Evolutionary conservation across 2,329 filamentous ascomycete genomes (phyloP), one percentile per base, ranked within the genome.

Genomic region (Beauveria pseudobassiana): DNA sequence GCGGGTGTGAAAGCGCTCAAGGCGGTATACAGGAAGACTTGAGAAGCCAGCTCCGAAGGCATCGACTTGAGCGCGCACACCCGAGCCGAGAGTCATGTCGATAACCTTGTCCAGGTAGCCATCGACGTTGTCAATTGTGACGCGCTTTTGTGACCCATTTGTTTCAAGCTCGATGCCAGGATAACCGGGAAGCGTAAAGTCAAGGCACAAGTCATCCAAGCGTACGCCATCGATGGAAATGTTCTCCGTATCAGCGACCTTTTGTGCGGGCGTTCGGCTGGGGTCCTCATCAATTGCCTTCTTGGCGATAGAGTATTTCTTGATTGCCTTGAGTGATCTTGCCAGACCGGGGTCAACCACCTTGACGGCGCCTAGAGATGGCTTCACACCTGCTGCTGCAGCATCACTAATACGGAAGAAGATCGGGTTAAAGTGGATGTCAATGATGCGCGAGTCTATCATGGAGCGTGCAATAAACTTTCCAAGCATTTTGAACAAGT

Each of bases 381-480:
- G 92, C 24, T 87, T 87, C 4, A 96, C 87, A 0, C 80, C 80
- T 5, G 76, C 74, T 1, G 85, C 76, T 1, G 76, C 73, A 2
- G 85, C 82, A 68, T 96, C 90, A 18, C 90, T 91, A 65, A 97
- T 90, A 62, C 93, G 90, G 86, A 99, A 99, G 78, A 99, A 97
- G 6, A 92, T 96, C 1, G 95, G 90, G 71, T 97, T 99, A 76
- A 99, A 95, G 61, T 93, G 95, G 66, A 99, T 87, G 69, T 99
- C 95, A 67, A 99, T 97, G 72, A 99, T 98, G 59, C 95, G 86
- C 1, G 93, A 97, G 73, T 99, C 95, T 59, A 99, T 88, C 95
- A 99, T 98, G 0, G 95, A 97, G 56, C 95, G 87, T 34, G 96
- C 95, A 53, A 98, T 93, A 73, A 99, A 99, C 71, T 97, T 98